Conservation (phyloP, 164 flowering plant genomes). For the Stephania japonica region DNA sequence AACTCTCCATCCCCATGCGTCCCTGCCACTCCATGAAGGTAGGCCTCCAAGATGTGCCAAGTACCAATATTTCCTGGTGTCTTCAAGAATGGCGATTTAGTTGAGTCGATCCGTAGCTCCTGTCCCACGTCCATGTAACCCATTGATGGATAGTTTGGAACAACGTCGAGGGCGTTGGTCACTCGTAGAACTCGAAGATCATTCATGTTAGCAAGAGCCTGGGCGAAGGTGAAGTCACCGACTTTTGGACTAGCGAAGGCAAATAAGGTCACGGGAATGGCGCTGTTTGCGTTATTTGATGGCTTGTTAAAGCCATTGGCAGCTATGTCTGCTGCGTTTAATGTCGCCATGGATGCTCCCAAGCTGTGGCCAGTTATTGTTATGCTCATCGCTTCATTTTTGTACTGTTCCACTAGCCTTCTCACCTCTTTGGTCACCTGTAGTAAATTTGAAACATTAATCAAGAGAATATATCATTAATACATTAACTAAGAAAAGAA, state of each 20-base stretch:
- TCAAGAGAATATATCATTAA: too few species aligned
- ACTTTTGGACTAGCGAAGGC: conserved; percentile 67
- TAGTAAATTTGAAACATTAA: neutral
- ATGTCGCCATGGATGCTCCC: conserved; percentile 60
- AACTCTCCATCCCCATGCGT: conserved; percentile 57
- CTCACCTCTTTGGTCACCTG: conserved; percentile 42
- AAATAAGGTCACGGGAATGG: conserved; percentile 49
- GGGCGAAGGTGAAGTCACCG: conserved; percentile 49
- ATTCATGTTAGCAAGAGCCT: conserved; percentile 20
- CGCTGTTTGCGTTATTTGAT: conserved; percentile 12
- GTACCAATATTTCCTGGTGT: conserved; percentile 31
- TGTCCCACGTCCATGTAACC: conserved; percentile 62
- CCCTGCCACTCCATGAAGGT: conserved; percentile 90
- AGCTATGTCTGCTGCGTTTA: conserved; percentile 59
- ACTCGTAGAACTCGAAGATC: conserved; percentile 39
- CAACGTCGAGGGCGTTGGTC: conserved; percentile 43
- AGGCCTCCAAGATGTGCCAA: conserved; percentile 67
- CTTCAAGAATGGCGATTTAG: conserved; percentile 58
- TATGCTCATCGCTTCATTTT: conserved; percentile 39
- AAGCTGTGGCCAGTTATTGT: conserved; percentile 57
- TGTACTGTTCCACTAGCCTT: conserved; percentile 40
- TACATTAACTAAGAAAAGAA: too few species aligned
- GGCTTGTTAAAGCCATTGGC: conserved; percentile 42
- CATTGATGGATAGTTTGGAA: conserved; percentile 59
- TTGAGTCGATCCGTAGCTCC: conserved; percentile 54